Conservation (phyloP, 306 rosid species). For the Glycine latifolia region DNA sequence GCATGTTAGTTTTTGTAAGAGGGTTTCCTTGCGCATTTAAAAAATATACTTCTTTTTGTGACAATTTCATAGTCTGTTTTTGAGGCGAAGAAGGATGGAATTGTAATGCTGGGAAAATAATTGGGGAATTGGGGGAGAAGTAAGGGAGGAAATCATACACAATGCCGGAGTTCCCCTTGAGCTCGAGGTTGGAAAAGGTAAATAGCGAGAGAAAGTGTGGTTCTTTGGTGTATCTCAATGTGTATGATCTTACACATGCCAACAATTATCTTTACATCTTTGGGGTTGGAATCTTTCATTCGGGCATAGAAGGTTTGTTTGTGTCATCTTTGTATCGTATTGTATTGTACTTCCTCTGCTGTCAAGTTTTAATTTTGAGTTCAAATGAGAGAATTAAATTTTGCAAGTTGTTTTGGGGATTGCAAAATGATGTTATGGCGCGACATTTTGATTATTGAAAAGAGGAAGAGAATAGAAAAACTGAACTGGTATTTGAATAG, state of each 20-base stretch:
- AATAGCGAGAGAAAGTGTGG: constrained; percentile 46
- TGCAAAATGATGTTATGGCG: not conserved
- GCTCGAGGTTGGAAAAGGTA: constrained; percentile 48
- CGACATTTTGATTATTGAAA: not conserved
- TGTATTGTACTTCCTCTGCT: not conserved
- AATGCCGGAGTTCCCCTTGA: constrained; percentile 70
- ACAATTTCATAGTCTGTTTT: constrained; percentile 23
- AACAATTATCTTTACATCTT: constrained; percentile 82
- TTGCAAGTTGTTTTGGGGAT: not conserved
- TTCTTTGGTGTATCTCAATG: constrained; percentile 73
- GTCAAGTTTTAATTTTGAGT: not conserved
- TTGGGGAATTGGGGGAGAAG: constrained; percentile 43
- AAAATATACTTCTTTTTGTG: not conserved
- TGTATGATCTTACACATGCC: constrained; percentile 90
- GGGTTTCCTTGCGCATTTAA: not conserved
- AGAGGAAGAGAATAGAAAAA: not conserved
- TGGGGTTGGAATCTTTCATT: constrained; percentile 95
- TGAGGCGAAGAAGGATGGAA: constrained; percentile 50
- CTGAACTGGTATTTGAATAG: not conserved
- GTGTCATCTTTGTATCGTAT: not conserved
- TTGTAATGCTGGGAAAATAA: constrained; percentile 48
- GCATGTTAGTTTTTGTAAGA: not conserved
- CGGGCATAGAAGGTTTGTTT: constrained; percentile 83
- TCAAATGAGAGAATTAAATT: not conserved
- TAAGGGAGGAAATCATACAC: constrained; percentile 43